These are phyloP conservation scores for Penicillium sp. DNA, from an alignment of 2,329 filamentous ascomycete species.

Conservation along the genomic window DNA sequence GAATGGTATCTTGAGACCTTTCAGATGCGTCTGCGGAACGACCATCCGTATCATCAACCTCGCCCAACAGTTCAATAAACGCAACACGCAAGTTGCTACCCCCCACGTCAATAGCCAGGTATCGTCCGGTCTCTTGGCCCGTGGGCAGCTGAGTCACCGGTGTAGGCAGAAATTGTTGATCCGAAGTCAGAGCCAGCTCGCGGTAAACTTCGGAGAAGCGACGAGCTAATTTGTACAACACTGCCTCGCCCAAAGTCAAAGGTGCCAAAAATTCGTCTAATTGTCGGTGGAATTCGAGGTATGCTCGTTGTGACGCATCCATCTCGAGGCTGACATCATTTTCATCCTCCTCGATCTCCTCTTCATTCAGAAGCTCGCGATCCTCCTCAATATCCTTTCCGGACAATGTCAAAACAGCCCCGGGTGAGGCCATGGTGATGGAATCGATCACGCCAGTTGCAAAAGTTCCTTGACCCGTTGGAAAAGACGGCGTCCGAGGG, in stretches of 20 bases:
- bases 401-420: conserved; percentile 16
- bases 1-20: conserved; percentile 39
- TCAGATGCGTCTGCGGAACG: conserved; percentile 29
- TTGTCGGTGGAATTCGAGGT: conserved; percentile 27
- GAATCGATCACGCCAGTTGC: background rate
- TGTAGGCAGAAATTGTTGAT: conserved; percentile 44
- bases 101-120: conserved; percentile 53
- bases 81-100: conserved; percentile 52
- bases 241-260: conserved; percentile 36
- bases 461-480: too few species aligned
- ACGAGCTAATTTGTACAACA: conserved; percentile 42
- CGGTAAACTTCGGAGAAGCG: conserved; percentile 42
- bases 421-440: conserved; percentile 19
- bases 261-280: conserved; percentile 40
- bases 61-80: conserved; percentile 49
- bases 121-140: conserved; percentile 50
- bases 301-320: conserved; percentile 25
- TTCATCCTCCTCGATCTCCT: conserved; percentile 30
- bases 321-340: conserved; percentile 27
- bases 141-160: conserved; percentile 44
- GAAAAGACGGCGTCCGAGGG: too few species aligned
- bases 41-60: conserved; percentile 34
- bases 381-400: conserved; percentile 26
- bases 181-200: conserved; percentile 40
- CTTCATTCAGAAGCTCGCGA: conserved; percentile 24